Evolutionary conservation across 192 early-diverging fungal genomes (phyloP).

Genomic region (Spinellus fusiger): DNA sequence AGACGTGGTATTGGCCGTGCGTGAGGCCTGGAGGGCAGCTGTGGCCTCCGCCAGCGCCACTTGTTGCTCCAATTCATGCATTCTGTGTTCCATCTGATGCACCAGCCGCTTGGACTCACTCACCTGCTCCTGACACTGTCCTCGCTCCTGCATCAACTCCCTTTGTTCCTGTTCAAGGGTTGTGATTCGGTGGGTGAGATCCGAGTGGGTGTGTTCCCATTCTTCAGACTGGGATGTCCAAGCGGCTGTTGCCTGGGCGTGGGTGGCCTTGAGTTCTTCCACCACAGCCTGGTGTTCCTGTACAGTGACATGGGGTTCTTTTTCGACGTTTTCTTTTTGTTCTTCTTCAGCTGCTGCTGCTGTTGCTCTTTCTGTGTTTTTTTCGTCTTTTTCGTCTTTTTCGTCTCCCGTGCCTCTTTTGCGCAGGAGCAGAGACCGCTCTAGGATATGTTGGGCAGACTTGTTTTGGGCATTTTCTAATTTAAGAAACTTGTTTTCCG

Average conservation of each 20-base stretch:
- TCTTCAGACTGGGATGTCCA: constrained; percentile 6
- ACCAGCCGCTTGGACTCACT: constrained; percentile 30
- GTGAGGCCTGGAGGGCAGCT: constrained; percentile 17
- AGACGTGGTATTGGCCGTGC: neutral
- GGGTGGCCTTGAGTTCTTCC: constrained; percentile 15
- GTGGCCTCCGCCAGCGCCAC: constrained; percentile 24
- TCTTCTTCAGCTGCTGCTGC: no score
- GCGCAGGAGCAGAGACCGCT: constrained; percentile 22
- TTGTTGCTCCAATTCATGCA: constrained; percentile 35
- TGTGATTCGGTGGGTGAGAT: constrained; percentile 8
- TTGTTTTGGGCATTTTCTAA: constrained; percentile 60
- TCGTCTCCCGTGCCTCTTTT: neutral
- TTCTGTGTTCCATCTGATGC: constrained; percentile 30
- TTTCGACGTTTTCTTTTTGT: constrained; percentile 18
- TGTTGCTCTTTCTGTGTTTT: no score
- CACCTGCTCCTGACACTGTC: constrained; percentile 26
- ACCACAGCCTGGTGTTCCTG: constrained; percentile 25
- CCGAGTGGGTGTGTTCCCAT: constrained; percentile 1
- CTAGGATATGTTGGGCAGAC: constrained; percentile 49
- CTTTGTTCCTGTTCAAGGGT: constrained; percentile 16
- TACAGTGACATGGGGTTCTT: constrained; percentile 19
- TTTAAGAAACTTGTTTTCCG: constrained; percentile 65
- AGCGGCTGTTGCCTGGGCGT: constrained; percentile 1
- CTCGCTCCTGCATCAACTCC: constrained; percentile 25
- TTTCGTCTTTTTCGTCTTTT: neutral